A percentile compares a stretch with the other conserved stretches of the same genome.
These are phyloP conservation scores for Xylariomycetidae sp. DNA, from an alignment of 2,329 filamentous ascomycete species.

Conservation along the genomic window DNA sequence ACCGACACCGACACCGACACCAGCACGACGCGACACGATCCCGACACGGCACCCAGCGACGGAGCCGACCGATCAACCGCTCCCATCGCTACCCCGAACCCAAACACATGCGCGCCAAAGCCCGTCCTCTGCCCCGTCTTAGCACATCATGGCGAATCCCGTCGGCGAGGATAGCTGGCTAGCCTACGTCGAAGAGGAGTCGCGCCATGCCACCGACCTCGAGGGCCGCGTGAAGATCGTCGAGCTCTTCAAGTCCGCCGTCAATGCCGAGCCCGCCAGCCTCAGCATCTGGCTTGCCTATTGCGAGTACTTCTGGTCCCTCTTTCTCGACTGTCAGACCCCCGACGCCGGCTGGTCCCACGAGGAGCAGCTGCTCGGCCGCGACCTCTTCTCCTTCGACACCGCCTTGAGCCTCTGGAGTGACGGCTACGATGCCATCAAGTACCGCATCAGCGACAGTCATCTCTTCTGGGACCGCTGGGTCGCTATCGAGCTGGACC, in stretches of 20 bases:
- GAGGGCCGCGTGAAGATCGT: slow-evolving; percentile 64
- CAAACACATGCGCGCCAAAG: slow-evolving; percentile 1
- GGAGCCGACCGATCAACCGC: too few species aligned
- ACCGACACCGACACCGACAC: too few species aligned
- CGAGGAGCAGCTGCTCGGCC: slow-evolving; percentile 63
- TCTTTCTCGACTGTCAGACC: slow-evolving; percentile 59
- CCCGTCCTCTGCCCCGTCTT: background rate
- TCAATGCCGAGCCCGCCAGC: slow-evolving; percentile 66
- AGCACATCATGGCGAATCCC: slow-evolving; percentile 42
- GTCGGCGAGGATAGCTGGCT: slow-evolving; percentile 74
- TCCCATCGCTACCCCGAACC: too few species aligned
- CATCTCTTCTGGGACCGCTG: slow-evolving; percentile 76
- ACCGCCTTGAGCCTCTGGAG: slow-evolving; percentile 63
- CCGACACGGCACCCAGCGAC: too few species aligned
- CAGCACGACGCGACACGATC: too few species aligned
- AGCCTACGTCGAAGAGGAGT: slow-evolving; percentile 69
- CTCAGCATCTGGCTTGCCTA: slow-evolving; percentile 71
- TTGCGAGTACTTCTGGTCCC: slow-evolving; percentile 69
- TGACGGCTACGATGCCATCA: slow-evolving; percentile 64
- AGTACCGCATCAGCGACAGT: slow-evolving; percentile 70
- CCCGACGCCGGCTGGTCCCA: slow-evolving; percentile 52
- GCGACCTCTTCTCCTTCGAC: slow-evolving; percentile 65
- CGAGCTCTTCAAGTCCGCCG: slow-evolving; percentile 66
- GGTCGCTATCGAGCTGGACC: slow-evolving; percentile 64
- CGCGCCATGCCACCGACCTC: slow-evolving; percentile 51